Conservation (phyloP, 805 yeast genomes). For the Metschnikowia henanensis region DNA sequence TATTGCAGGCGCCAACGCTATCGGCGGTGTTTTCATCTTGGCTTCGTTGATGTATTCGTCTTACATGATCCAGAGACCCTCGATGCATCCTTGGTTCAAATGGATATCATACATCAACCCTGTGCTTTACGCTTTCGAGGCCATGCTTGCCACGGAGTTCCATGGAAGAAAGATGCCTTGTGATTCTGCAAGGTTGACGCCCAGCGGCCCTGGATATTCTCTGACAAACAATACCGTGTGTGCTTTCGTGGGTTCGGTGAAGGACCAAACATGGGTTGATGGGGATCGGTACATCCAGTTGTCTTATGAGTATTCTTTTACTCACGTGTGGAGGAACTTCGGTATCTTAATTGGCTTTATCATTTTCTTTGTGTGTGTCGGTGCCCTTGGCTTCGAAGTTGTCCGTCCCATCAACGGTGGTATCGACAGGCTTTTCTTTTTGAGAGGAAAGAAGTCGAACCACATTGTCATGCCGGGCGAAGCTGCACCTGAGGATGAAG, state of each 20-base stretch:
- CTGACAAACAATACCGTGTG: conserved; percentile 15
- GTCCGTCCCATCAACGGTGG: conserved; percentile 33
- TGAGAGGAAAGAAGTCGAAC: conserved; percentile 26
- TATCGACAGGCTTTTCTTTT: conserved; percentile 31
- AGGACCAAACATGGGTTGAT: conserved; percentile 18
- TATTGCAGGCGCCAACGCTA: conserved; percentile 56
- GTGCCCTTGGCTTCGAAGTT: conserved; percentile 27
- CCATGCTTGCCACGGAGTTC: conserved; percentile 30
- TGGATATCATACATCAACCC: conserved; percentile 42
- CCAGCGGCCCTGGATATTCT: conserved; percentile 26
- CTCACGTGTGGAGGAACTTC: conserved; percentile 48
- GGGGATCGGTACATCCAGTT: conserved; percentile 36
- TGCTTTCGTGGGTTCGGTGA: conserved; percentile 16
- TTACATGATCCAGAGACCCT: conserved; percentile 31
- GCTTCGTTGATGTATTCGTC: conserved; percentile 32
- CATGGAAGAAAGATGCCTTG: conserved; percentile 32
- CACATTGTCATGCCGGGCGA: conserved; percentile 17
- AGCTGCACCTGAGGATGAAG: conserved; percentile 15
- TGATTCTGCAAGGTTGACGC: conserved; percentile 22
- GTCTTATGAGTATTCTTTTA: conserved; percentile 35
- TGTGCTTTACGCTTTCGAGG: conserved; percentile 29
- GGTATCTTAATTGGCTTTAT: conserved; percentile 43
- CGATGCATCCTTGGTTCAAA: conserved; percentile 36
- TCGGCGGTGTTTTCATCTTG: conserved; percentile 48
- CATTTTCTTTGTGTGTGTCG: conserved; percentile 17